Evolutionary conservation across 768 basidiomycete species (phyloP).

Genomic region (Cystofilobasidium bisporidii): DNA sequence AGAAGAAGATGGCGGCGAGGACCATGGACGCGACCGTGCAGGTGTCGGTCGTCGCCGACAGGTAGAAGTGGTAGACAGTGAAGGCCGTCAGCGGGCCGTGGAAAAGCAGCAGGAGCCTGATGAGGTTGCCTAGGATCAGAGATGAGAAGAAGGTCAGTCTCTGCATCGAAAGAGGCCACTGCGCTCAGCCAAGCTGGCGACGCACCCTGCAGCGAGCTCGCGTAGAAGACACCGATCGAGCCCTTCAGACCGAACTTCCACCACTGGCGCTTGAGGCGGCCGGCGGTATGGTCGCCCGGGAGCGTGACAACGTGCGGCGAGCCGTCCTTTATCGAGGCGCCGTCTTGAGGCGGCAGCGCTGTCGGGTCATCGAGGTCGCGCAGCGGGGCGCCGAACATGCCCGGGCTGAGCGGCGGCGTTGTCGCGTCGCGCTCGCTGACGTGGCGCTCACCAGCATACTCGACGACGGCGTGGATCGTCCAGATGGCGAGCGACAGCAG

Average conservation of each 20-base stretch:
- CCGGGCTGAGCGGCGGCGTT: slow-evolving; percentile 6
- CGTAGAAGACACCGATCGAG: slow-evolving; percentile 40
- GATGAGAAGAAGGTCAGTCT: slow-evolving; percentile 21
- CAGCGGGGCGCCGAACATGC: slow-evolving; percentile 12
- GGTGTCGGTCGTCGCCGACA: slow-evolving; percentile 43
- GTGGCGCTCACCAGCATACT: slow-evolving; percentile 26
- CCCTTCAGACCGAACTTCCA: slow-evolving; percentile 39
- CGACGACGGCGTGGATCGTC: slow-evolving; percentile 50
- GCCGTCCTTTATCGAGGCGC: neutral
- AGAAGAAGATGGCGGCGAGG: slow-evolving; percentile 72
- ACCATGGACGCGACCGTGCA: slow-evolving; percentile 53
- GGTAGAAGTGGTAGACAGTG: slow-evolving; percentile 74
- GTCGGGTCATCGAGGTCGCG: neutral
- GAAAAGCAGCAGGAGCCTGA: slow-evolving; percentile 81
- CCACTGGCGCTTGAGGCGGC: slow-evolving; percentile 33
- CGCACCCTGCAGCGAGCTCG: slow-evolving; percentile 36
- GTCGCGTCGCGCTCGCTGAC: slow-evolving; percentile 35
- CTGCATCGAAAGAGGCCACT: neutral
- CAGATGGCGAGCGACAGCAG: slow-evolving; percentile 61
- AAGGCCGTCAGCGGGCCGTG: slow-evolving; percentile 91
- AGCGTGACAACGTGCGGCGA: neutral
- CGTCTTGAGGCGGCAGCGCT: neutral
- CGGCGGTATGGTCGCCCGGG: neutral
- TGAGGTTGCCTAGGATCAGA: slow-evolving; percentile 59
- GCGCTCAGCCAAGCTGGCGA: neutral